A percentile compares a stretch with the other conserved stretches of the same genome.
Evolutionary conservation across 148 eudicot genomes (phyloP).

Genomic region (Rhododendron griersonianum): DNA sequence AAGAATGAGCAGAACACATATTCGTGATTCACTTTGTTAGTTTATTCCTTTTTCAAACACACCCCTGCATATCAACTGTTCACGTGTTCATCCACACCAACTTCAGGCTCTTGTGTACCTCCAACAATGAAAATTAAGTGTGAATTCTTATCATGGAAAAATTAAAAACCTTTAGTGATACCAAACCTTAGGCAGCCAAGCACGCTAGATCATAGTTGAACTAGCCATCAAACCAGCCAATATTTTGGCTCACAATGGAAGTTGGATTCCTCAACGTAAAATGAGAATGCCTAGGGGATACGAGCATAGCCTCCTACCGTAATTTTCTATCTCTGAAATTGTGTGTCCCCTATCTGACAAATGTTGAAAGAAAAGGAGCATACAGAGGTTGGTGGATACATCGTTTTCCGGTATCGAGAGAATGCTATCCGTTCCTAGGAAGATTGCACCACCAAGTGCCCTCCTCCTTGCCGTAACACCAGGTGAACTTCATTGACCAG

Average conservation of each 20-base stretch:
- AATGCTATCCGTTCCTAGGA: background rate
- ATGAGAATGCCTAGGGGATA: background rate
- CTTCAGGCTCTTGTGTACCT: background rate
- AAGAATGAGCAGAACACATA: background rate
- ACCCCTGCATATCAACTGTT: background rate
- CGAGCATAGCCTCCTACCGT: background rate
- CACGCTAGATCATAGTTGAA: background rate
- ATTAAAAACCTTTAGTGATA: too few species aligned
- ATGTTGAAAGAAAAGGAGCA: background rate
- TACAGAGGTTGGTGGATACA: background rate
- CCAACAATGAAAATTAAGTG: background rate
- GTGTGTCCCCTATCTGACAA: background rate
- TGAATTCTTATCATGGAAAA: background rate
- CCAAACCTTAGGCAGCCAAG: background rate
- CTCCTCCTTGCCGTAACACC: background rate
- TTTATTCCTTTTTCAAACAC: background rate
- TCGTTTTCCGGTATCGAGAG: background rate
- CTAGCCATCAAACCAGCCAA: background rate
- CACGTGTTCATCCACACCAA: background rate
- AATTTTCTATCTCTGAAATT: background rate
- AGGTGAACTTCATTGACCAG: background rate
- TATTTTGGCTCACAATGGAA: background rate
- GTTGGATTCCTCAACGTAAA: background rate
- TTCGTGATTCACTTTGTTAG: background rate
- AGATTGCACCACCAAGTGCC: background rate